These are phyloP conservation scores for Tricharina praecox DNA, from an alignment of 495 filamentous ascomycete species.

Conservation along the genomic window DNA sequence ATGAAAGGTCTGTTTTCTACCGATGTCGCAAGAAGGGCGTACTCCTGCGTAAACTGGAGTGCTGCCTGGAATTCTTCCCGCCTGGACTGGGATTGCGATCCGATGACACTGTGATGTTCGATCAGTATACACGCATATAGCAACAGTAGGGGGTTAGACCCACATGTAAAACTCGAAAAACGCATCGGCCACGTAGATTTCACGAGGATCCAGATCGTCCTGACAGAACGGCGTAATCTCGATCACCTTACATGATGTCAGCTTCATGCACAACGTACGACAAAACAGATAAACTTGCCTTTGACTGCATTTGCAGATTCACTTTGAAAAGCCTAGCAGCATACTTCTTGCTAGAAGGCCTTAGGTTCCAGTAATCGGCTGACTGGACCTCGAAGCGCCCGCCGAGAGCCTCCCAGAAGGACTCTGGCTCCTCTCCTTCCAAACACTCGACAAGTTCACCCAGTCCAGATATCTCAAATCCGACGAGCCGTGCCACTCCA, in stretches of 20 bases:
- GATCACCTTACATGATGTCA: constrained; percentile 35
- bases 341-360: constrained; percentile 61
- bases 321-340: constrained; percentile 53
- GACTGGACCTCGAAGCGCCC: constrained; percentile 34
- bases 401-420: constrained; percentile 57
- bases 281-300: constrained; percentile 31
- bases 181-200: constrained; percentile 72
- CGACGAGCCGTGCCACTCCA: constrained; percentile 73
- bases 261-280: not conserved
- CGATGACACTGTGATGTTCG: constrained; percentile 44
- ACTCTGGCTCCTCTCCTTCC: constrained; percentile 36
- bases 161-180: constrained; percentile 92
- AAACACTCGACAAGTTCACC: constrained; percentile 75
- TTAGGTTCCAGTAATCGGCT: constrained; percentile 65
- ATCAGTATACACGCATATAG: constrained; percentile 4
- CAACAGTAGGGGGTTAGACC: constrained; percentile 29
- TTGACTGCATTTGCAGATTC: constrained; percentile 36
- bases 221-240: constrained; percentile 74
- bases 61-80: constrained; percentile 65
- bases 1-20: constrained; percentile 81
- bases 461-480: constrained; percentile 72
- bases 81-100: constrained; percentile 52
- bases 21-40: constrained; percentile 73
- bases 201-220: constrained; percentile 46
- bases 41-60: constrained; percentile 79